Evolutionary conservation across 129 eudicot species (phyloP), one percentile per base, ranked within the genome.

Genomic region (Flaveria trinervia): DNA sequence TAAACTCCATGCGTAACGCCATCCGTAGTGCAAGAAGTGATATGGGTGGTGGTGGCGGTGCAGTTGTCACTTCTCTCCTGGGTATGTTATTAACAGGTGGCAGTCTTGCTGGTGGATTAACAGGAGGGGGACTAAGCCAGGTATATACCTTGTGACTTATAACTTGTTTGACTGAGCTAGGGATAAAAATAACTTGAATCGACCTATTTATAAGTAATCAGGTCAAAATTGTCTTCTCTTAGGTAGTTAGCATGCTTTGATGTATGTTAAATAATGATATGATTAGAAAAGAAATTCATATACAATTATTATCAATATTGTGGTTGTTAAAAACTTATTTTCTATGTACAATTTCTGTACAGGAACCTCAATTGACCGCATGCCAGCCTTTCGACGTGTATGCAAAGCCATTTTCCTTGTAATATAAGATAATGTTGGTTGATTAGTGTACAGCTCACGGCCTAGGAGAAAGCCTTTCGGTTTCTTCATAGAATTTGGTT

Each of bases 301-400:
- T 5, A 36, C 41, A 36, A 36, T 36, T 36, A 4, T 36, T 36
- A 36, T 36, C 41, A 5, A 36, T 36, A 36, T 17, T 68, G 13
- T 44, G 56, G 36, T 22, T 36, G 23, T 13, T 67, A 13, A 54
- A 8, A 25, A 28, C 57, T 78, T 36, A 11, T 74, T 25, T 51
- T 76, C 25, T 43, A 46, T 17, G 36, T 36, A 23, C 20, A 15
- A 43, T 73, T 44, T 76, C 76, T 66, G 70, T 25, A 65, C 96
- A 93, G 98, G 98, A 90, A 74, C 98, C 98, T 5, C 97, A 93
- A 41, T 75, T 93, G 73, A 88, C 96, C 16, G 88, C 98, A 16
- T 71, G 83, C 50, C 60, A 87, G 85, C 83, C 80, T 55, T 80
- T 80, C 18, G 84, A 80, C 57, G 80, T 80, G 60, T 80, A 80